Base-by-base conservation (phyloP, 1,284 basidiomycete genomes). In the Ceratobasidium sp. region DNA sequence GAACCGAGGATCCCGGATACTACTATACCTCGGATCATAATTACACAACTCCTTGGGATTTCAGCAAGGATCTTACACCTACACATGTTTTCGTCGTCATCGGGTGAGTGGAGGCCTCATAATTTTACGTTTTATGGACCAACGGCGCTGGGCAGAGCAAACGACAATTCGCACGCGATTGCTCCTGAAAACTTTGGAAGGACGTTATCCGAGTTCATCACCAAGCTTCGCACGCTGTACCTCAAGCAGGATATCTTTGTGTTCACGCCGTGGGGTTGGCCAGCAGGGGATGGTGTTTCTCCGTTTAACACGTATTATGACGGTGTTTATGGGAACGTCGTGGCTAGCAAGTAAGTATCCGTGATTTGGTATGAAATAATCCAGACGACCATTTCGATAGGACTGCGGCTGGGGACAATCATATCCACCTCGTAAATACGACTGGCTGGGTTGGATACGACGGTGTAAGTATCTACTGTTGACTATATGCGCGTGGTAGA, bases 221-320 rank as follows among this genome's bases (percentile, higher is more conserved):
- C 81, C 4, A 85, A 85, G 48, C 82, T 90, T 7, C 86, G 89
- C 18, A 83, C 80, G 5, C 81, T 89, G 38, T 89, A 89, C 81
- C 83, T 81, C n/a, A 77, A 78, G 10, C 86, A 89, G 79, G 88
- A 88, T 0, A 86, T 90, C 76, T 88, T 90, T 77, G 84, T 90
- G 0, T 87, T 90, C 81, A 89, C 89, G 14, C 88, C 89, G 0
- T 90, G 89, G 88, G 88, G 89, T 16, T 90, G 89, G 89, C 57
- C 57, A 12, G 57, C 33, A 16, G 83, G 88, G 0, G 87, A 88
- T 75, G 89, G 88, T 0, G 84, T 82, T 10, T 82, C 87, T 54
- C 81, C 82, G 38, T 86, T 88, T 68, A 35, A 20, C 6, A 44
- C 68, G 8, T 90, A 90, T 81, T 90, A 89, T 81, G 81, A 84